Percentiles rank a stretch among this genome's conserved stretches.
These are phyloP conservation scores for Solioccasus polychromus DNA, from an alignment of 768 basidiomycete genomes.

Conservation along the genomic window DNA sequence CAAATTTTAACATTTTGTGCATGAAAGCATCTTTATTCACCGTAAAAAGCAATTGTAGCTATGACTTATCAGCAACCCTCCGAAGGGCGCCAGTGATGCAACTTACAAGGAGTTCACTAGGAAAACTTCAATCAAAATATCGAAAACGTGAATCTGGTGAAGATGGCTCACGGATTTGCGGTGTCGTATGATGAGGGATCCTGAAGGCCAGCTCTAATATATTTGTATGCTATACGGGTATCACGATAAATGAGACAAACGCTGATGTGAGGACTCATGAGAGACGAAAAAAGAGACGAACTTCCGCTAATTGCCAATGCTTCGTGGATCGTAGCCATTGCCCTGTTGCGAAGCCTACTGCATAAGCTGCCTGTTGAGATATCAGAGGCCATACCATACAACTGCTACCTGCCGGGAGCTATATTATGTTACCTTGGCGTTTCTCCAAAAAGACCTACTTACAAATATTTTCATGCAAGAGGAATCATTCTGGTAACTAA, in stretches of 20 bases:
- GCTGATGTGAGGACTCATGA: too few relatives aligned
- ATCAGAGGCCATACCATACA: slow-evolving; percentile 1
- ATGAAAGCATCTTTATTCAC: neutral
- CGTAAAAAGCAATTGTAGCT: slow-evolving; percentile 2
- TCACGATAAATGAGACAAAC: too few relatives aligned
- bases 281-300: neutral
- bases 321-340: slow-evolving; percentile 6
- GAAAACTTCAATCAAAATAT: too few relatives aligned
- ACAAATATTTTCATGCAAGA: slow-evolving; percentile 4
- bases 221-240: slow-evolving; percentile 2
- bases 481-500: slow-evolving; percentile 6
- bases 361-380: neutral
- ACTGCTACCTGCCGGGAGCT: neutral
- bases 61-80: neutral
- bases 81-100: too few relatives aligned
- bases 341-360: neutral
- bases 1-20: neutral
- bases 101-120: slow-evolving; percentile 6
- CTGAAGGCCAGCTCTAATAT: neutral
- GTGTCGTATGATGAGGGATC: neutral
- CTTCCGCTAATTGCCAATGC: slow-evolving; percentile 1
- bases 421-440: neutral
- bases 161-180: neutral
- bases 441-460: neutral
- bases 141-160: too few relatives aligned